phyloP scores from a whole-genome alignment of 345 rosid genomes.

The Psidium guajava region DNA sequence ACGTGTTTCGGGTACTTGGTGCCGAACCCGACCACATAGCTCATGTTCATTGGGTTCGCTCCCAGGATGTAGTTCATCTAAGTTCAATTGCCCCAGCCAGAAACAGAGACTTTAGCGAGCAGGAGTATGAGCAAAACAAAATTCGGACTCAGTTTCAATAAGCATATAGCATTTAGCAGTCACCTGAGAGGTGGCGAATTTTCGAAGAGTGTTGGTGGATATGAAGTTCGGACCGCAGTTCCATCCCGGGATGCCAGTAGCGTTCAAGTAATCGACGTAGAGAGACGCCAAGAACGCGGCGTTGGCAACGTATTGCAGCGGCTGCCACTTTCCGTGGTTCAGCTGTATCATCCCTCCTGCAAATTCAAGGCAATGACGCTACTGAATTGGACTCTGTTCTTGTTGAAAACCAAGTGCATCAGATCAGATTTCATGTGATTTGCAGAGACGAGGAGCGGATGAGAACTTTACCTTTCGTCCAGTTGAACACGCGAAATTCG shows the following conservation, averaged over 20 bases:
- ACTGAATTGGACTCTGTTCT: background rate
- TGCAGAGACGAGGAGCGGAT: too few species aligned
- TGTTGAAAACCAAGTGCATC: background rate
- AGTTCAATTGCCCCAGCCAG: background rate
- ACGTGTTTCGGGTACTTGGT: conserved; percentile 58
- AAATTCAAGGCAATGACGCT: background rate
- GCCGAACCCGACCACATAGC: conserved; percentile 76
- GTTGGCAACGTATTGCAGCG: conserved; percentile 52
- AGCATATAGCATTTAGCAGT: background rate
- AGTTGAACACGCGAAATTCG: conserved; percentile 50
- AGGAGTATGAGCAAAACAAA: background rate
- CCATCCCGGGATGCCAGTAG: conserved; percentile 55
- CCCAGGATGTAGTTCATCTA: conserved; percentile 81
- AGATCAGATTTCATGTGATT: background rate
- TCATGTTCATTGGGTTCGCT: conserved; percentile 70
- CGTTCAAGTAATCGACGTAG: conserved; percentile 64
- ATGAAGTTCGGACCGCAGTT: conserved; percentile 45
- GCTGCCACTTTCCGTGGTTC: conserved; percentile 43
- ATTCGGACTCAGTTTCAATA: background rate
- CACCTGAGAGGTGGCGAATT: conserved; percentile 69
- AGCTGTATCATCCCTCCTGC: conserved; percentile 64
- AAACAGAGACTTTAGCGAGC: background rate
- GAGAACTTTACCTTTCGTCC: conserved; percentile 41
- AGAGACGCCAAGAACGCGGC: conserved; percentile 76
- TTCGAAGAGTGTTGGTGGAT: conserved; percentile 16